Evolutionary conservation across 2,329 filamentous ascomycete species (phyloP), one percentile per base, ranked within the genome.

Genomic region (Escovopsis sp.): DNA sequence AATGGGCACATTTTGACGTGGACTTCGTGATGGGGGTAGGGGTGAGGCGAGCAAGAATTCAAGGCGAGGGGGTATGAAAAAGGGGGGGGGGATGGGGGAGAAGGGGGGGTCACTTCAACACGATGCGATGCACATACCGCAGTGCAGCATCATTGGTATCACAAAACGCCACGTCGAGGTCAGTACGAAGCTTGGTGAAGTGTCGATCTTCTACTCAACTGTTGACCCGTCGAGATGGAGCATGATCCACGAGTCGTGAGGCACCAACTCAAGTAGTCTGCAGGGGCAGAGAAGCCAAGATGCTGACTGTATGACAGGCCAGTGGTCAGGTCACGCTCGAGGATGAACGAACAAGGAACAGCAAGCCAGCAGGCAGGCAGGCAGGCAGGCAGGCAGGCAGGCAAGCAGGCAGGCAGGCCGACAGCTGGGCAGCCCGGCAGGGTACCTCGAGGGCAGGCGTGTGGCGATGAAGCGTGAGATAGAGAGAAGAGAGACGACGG

Each of bases 141-240:
- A 18, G n/a, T 23, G 38, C 15, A 32, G 38, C 3, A 30, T 30
- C n/a, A 30, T 18, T 39, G 15, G 26, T 32, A 39, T 39, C 38
- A 39, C 38, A 2, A 39, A 18, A 12, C n/a, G 23, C 26, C 38
- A 32, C 38, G 12, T 39, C 32, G 23, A 26, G 18, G 34, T 6
- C 37, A 34, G 34, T 32, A 34, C 28, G 23, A 19, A 33, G 30
- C 26, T 28, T 18, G 36, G 8, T 40, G 43, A 43, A 42, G 35
- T 35, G 33, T 38, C 34, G 35, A 46, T 46, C 44, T 35, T 35
- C 37, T 32, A 46, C 39, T 35, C 36, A 40, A 30, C 34, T 41
- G 42, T 39, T 42, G 32, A 15, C 15, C 15, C 15, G 15, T 15
- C 15, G 15, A 12, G 33, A 36, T 23, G 32, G 39, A 34, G 11